Conservation (phyloP, 2,329 filamentous ascomycete genomes). For the Beauveria scarabaeidicola region DNA sequence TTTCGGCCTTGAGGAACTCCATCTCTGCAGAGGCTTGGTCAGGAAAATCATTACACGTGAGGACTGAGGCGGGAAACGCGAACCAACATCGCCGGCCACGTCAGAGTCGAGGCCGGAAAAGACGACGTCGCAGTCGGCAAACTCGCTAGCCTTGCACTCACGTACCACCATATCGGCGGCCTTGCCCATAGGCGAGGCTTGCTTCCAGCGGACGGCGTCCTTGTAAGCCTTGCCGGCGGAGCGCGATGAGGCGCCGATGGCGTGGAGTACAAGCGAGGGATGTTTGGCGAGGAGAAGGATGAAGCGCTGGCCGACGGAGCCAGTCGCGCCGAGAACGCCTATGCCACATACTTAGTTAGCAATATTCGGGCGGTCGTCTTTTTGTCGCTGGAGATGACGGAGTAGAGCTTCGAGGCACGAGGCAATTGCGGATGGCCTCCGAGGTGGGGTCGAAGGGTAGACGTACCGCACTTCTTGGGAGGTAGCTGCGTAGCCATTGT, state of each 20-base stretch:
- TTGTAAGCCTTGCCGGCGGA: constrained; percentile 91
- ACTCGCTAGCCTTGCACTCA: constrained; percentile 74
- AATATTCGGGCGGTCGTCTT: not conserved
- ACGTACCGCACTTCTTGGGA: constrained; percentile 51
- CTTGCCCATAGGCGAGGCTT: constrained; percentile 71
- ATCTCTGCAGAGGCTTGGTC: constrained; percentile 52
- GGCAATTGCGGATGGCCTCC: constrained; percentile 9
- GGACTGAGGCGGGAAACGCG: constrained; percentile 17
- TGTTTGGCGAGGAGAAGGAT: constrained; percentile 85
- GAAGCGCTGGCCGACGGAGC: constrained; percentile 91
- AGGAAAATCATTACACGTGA: not conserved
- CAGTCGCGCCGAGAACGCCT: constrained; percentile 83
- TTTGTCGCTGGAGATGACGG: too few relatives aligned
- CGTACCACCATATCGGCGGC: constrained; percentile 77
- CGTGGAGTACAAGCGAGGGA: constrained; percentile 77
- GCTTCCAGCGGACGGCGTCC: constrained; percentile 94
- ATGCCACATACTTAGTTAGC: not conserved
- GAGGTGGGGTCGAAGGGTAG: not conserved
- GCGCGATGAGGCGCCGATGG: constrained; percentile 79
- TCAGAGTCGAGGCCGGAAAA: constrained; percentile 91
- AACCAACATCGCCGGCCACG: constrained; percentile 86
- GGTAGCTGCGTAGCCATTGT: constrained; percentile 37
- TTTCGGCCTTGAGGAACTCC: constrained; percentile 79
- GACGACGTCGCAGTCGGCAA: constrained; percentile 82
- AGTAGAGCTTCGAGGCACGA: not conserved